A percentile compares a stretch with the other conserved stretches of the same genome.
phyloP scores from a whole-genome alignment of 441 rosid genomes.

The Corymbia calophylla region DNA sequence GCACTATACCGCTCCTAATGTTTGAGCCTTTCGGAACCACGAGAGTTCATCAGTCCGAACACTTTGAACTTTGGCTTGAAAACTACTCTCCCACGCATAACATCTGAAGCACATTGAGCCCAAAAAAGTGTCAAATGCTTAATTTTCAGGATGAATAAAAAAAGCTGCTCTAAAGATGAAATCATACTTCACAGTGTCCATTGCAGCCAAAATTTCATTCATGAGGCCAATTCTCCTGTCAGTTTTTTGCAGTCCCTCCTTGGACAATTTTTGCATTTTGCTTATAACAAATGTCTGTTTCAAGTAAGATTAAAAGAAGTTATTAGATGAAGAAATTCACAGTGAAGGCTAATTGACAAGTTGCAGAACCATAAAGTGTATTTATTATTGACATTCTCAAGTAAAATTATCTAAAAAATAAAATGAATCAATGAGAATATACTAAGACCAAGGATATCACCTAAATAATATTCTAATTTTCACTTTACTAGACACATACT shows the following conservation, averaged over 20 bases:
- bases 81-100: constrained; percentile 17
- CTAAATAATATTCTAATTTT: not conserved
- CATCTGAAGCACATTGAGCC: not conserved
- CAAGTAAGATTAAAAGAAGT: not conserved
- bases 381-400: not conserved
- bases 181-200: constrained; percentile 51
- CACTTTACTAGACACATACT: not conserved
- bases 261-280: constrained; percentile 86
- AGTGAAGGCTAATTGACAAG: not conserved
- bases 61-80: constrained; percentile 3
- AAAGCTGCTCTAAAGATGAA: not conserved
- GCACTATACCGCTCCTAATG: constrained; percentile 5
- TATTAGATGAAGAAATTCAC: not conserved
- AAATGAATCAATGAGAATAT: not conserved
- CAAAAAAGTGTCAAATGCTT: not conserved
- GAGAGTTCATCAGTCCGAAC: constrained; percentile 9
- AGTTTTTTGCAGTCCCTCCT: constrained; percentile 98
- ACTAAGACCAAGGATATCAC: not conserved
- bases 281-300: constrained; percentile 84
- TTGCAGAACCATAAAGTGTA: not conserved
- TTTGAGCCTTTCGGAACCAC: constrained; percentile 10
- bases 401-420: not conserved
- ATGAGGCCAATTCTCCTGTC: constrained; percentile 98
- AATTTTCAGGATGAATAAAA: not conserved
- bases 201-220: constrained; percentile 98